Evolutionary conservation across 2,329 filamentous ascomycete species (phyloP), one percentile per base, ranked within the genome.

Genomic region (Aspergillus puulaauensis): DNA sequence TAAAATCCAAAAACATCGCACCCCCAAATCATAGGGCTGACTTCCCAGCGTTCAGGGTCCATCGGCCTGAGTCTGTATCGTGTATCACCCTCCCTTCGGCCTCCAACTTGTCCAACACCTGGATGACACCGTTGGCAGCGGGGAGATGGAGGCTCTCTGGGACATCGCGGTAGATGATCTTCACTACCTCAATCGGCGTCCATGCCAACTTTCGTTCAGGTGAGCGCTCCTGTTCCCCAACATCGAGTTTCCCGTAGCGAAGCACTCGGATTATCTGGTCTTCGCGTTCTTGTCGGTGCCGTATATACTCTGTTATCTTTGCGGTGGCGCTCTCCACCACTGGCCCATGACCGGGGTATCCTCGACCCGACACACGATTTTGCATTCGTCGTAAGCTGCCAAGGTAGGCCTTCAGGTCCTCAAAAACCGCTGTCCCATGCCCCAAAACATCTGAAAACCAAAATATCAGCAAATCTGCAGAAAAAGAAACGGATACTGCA

Each of bases 331-430:
- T 83, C 39, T 87, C 83, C 23, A 98, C 81, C 3, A 95, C 85
- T 0, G 87, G 83, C 0, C 95, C 95, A 68, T 99, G 95, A 4
- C 90, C 93, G 0, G 95, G 93, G 71, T 96, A 98, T 2, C 87
- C 91, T 48, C 85, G 80, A 1, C 90, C 89, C 0, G 73, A 64
- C 9, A 72, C 74, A 65, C 90, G 77, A 21, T 75, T 73, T 46
- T 80, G 79, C 91, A 96, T 95, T 62, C 80, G 81, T 40, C 85
- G 80, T 12, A 96, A 78, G 58, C 86, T 91, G 19, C 73, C 69
- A 61, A 96, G 78, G 70, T 96, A 96, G 0, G 78, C 76, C 1
- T 77, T 73, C 8, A 96, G 79, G 62, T 95, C 85, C 71, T 96
- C 90, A 64, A 96, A 96, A 0, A 95, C 90, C 3, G 90, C 87